A percentile compares a stretch with the other conserved stretches of the same genome.
Conservation (phyloP, 2,329 filamentous ascomycete species). For the Didymella pomorum region DNA sequence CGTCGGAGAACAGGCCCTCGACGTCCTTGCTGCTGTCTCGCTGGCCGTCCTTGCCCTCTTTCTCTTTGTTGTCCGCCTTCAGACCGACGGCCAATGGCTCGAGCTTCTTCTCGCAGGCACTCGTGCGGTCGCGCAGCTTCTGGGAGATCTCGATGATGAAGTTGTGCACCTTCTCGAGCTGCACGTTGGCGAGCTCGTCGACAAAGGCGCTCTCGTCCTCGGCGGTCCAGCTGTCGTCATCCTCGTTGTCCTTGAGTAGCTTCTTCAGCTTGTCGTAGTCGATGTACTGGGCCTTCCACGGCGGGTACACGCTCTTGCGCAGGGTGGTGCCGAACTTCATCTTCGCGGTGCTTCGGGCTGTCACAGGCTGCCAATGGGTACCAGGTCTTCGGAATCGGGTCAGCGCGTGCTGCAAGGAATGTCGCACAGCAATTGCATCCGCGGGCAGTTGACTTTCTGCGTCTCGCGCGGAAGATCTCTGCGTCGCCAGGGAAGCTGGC, state of each 20-base stretch:
- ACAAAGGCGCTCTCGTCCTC: conserved; percentile 93
- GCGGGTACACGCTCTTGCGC: conserved; percentile 77
- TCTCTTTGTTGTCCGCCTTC: conserved; percentile 33
- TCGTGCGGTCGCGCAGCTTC: conserved; percentile 80
- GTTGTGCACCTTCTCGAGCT: conserved; percentile 91
- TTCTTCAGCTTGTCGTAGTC: conserved; percentile 94
- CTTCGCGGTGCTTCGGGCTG: too few species aligned
- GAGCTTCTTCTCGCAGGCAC: conserved; percentile 71
- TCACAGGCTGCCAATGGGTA: too few species aligned
- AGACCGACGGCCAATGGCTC: conserved; percentile 62
- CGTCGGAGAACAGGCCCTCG: conserved; percentile 27
- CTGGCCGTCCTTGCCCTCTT: conserved; percentile 28
- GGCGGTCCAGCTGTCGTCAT: conserved; percentile 81
- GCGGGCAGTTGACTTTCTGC: background rate
- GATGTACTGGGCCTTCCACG: conserved; percentile 94
- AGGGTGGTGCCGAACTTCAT: conserved; percentile 97
- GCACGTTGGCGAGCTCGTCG: conserved; percentile 91
- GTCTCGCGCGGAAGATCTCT: conserved; percentile 23
- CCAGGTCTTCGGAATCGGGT: background rate
- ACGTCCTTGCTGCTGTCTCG: conserved; percentile 8
- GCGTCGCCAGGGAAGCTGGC: conserved; percentile 16
- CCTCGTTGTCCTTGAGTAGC: conserved; percentile 75
- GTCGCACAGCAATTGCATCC: conserved; percentile 20
- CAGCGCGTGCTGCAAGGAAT: conserved; percentile 12
- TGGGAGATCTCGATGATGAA: conserved; percentile 87